phyloP scores from a whole-genome alignment of 352 stramenopile genomes.

The Pythium volutum region DNA sequence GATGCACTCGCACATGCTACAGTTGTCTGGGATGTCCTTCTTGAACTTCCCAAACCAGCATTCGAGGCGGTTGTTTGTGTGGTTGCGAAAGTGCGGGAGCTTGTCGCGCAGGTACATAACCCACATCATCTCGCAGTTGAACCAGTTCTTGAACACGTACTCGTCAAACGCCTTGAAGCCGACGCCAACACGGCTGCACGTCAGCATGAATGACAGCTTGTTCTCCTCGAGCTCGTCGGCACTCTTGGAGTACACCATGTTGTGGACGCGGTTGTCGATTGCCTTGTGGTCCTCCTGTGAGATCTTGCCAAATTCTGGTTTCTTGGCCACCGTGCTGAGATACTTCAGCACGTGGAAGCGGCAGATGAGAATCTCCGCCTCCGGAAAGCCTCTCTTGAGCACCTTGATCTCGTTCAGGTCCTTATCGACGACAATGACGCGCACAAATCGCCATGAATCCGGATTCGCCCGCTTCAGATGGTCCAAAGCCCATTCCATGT shows the following conservation, averaged over 20 bases:
- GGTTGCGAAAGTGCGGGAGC: constrained; percentile 25
- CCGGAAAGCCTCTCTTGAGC: neutral
- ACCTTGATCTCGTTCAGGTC: constrained; percentile 24
- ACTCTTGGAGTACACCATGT: constrained; percentile 1
- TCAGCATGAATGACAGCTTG: neutral
- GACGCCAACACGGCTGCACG: constrained; percentile 1
- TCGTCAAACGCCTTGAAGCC: constrained; percentile 12
- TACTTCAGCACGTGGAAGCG: constrained; percentile 20
- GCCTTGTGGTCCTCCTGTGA: constrained; percentile 8
- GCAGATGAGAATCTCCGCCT: constrained; percentile 10
- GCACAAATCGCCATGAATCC: neutral
- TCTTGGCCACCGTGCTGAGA: neutral
- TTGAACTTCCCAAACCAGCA: constrained; percentile 34
- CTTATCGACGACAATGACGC: constrained; percentile 21
- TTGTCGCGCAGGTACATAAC: constrained; percentile 14
- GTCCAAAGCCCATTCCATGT: constrained; percentile 7
- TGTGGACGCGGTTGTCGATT: constrained; percentile 23
- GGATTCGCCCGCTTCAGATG: neutral
- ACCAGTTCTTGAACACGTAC: constrained; percentile 29
- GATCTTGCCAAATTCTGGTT: constrained; percentile 21
- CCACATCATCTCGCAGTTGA: constrained; percentile 25
- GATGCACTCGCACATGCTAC: constrained; percentile 12
- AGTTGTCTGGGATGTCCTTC: neutral
- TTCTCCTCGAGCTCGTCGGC: constrained; percentile 7
- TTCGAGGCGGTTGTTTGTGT: constrained; percentile 32